Evolutionary conservation across 1,284 basidiomycete genomes (phyloP), one percentile per base, ranked within the genome.

Genomic region (Ganoderma lucidum): DNA sequence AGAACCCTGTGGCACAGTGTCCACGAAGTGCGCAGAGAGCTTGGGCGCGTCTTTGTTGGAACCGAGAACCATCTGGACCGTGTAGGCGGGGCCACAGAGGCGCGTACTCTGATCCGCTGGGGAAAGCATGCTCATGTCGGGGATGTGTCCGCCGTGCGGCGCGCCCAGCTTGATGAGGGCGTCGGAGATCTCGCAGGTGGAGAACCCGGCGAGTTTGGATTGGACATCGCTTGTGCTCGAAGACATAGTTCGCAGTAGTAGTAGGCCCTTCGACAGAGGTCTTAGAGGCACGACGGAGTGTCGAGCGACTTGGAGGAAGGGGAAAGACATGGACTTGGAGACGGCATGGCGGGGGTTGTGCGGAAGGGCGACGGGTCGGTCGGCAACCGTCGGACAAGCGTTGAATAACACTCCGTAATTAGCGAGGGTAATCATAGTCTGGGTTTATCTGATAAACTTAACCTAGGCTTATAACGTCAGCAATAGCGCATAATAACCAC

Each of bases 161-260:
- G 89, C 78, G 15, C 91, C 90, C 44, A 98, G 90, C 80, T 96
- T 97, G 76, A 97, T 84, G 76, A 98, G 88, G 1, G 96, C 95
- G 80, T 98, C 97, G 1, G 96, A 96, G 23, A 98, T 85, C 85
- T 98, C 93, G 81, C 93, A 94, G 48, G 92, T 86, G 8, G 93
- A 90, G 76, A 88, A 90, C 12, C 77, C 76, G 42, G 80, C 75
- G 32, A 90, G 83, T 42, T 80, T 81, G 28, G 75, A 59, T 0
- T 77, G 74, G 64, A 77, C 76, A 4, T 70, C 64, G 44, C 63
- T 62, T 41, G 63, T 56, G 15, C 67, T 63, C 35, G 72, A 65
- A 12, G 75, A 74, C 75, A 76, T 76, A 12, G 70, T 55, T 67
- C 72, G 74, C 2, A 73, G 28, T 15, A 32, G 39, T 6, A 15